These are phyloP conservation scores for Dalbergia oliveri DNA, from an alignment of 306 rosid genomes.

Conservation along the genomic window DNA sequence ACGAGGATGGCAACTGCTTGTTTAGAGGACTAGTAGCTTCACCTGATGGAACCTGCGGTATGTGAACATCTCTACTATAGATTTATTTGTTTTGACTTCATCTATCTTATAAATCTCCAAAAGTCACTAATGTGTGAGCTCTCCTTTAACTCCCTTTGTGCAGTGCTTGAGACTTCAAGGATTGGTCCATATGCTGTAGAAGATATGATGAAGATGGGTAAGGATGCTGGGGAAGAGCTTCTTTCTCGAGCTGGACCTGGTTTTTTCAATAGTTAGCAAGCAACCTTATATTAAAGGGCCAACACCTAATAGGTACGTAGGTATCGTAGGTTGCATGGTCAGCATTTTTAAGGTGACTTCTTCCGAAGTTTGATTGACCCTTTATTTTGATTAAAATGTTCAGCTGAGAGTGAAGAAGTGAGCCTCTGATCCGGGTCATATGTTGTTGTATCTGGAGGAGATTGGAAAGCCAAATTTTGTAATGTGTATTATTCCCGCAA, in stretches of 20 bases:
- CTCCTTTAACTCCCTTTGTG: slow-evolving; percentile 5
- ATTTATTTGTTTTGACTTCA: slow-evolving; percentile 3
- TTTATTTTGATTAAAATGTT: slow-evolving; percentile 1
- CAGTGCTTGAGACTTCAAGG: slow-evolving; percentile 90
- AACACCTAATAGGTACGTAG: background rate
- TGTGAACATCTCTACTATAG: slow-evolving; percentile 12
- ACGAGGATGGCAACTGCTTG: slow-evolving; percentile 75
- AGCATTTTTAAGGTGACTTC: slow-evolving; percentile 26
- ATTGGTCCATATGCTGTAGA: slow-evolving; percentile 62
- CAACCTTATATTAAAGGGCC: slow-evolving; percentile 1
- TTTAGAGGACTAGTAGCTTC: slow-evolving; percentile 92
- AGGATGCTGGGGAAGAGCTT: slow-evolving; percentile 91
- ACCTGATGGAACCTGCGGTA: slow-evolving; percentile 87
- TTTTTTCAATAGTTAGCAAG: slow-evolving; percentile 63
- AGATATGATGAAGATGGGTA: slow-evolving; percentile 85
- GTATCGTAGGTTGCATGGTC: slow-evolving; percentile 32
- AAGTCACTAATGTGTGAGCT: slow-evolving; percentile 8
- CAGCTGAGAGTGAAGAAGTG: slow-evolving; percentile 25
- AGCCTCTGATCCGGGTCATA: slow-evolving; percentile 29
- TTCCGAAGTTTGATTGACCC: slow-evolving; percentile 27
- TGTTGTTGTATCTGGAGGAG: slow-evolving; percentile 39
- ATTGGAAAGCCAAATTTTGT: slow-evolving; percentile 51
- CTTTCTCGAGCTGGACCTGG: slow-evolving; percentile 85
- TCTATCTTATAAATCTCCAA: slow-evolving; percentile 18
- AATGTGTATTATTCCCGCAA: slow-evolving; percentile 28